phyloP scores from a whole-genome alignment of 768 basidiomycete genomes.

The Lentinula sp. region DNA sequence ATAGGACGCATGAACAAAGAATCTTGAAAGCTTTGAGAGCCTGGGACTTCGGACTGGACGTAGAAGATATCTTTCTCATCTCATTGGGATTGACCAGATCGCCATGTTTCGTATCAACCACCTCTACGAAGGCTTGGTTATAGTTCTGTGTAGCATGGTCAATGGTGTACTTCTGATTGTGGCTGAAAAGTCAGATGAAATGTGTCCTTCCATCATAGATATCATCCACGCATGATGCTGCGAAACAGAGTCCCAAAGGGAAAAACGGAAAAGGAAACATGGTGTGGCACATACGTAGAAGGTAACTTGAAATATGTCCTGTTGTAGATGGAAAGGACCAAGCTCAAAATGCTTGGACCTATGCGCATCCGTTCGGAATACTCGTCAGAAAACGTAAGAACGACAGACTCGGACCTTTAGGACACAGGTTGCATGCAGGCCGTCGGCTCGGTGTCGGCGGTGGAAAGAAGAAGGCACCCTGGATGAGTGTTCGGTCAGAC shows the following conservation, averaged over 20 bases:
- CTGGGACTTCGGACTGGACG: slow-evolving; percentile 3
- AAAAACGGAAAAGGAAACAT: background rate
- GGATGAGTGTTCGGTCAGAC: background rate
- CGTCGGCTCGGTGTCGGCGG: background rate
- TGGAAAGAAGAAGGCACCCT: background rate
- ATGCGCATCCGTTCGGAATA: background rate
- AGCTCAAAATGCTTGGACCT: too few relatives aligned
- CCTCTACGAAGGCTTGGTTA: background rate
- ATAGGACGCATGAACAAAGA: background rate
- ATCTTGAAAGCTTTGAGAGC: background rate
- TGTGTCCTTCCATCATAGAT: background rate
- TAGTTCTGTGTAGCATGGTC: slow-evolving; percentile 3
- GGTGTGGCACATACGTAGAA: background rate
- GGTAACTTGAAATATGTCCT: background rate
- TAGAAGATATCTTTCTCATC: background rate
- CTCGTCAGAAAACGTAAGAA: background rate
- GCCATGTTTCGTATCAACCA: background rate
- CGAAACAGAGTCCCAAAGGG: background rate
- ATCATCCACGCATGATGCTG: background rate
- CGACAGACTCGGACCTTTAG: background rate
- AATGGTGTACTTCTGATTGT: slow-evolving; percentile 1
- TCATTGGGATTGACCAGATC: background rate
- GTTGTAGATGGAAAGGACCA: background rate
- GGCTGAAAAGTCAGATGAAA: slow-evolving; percentile 1
- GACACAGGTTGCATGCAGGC: background rate